These are phyloP conservation scores for Physaria fendleri DNA, from an alignment of 345 rosid species.

Conservation along the genomic window DNA sequence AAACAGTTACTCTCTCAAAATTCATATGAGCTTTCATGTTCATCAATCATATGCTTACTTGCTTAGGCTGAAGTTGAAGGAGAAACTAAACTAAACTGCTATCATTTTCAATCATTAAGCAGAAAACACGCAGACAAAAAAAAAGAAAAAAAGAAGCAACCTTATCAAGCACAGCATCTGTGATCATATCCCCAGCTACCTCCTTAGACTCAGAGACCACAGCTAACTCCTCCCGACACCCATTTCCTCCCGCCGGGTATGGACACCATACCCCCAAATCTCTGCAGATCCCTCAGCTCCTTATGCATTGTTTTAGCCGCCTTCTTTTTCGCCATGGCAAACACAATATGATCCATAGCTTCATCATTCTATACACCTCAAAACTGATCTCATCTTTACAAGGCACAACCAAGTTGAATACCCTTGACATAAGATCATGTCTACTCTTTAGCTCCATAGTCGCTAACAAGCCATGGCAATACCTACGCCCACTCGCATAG, in stretches of 20 bases:
- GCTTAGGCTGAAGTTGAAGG: background rate
- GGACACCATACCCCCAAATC: conserved; percentile 45
- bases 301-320: conserved; percentile 77
- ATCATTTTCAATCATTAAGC: background rate
- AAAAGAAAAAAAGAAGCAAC: conserved; percentile 33
- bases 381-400: conserved; percentile 85
- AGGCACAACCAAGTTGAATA: conserved; percentile 71
- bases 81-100: background rate
- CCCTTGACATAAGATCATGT: conserved; percentile 76
- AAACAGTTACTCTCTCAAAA: background rate
- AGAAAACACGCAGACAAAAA: no score
- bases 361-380: conserved; percentile 91
- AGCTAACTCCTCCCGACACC: conserved; percentile 71
- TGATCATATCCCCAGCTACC: conserved; percentile 88
- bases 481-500: conserved; percentile 91
- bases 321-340: conserved; percentile 85
- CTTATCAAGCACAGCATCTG: conserved; percentile 92
- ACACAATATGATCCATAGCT: conserved; percentile 79
- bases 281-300: conserved; percentile 80
- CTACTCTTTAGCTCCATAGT: conserved; percentile 95
- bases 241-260: conserved; percentile 60
- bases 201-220: conserved; percentile 86
- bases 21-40: background rate
- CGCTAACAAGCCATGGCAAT: conserved; percentile 85
- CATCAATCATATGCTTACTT: background rate